Evolutionary conservation across 352 stramenopile species (phyloP), one percentile per base, ranked within the genome.

Genomic region (Globisporangium acanthophoron): DNA sequence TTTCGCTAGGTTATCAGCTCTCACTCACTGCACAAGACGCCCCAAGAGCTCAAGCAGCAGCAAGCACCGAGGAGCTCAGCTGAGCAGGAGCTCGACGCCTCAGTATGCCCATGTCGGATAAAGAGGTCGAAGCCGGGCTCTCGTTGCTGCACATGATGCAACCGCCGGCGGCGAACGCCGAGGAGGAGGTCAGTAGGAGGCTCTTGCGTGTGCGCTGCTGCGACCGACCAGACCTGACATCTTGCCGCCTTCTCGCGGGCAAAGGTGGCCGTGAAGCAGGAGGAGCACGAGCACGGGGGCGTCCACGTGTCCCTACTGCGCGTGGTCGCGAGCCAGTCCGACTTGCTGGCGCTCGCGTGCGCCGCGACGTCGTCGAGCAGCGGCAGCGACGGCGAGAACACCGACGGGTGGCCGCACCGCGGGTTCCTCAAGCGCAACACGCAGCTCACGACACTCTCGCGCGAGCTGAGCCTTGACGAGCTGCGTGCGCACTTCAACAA

Each of bases 91-190:
- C 31, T 35, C 31, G 31, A 35, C 31, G 31, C 31, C 31, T 35
- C 43, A 48, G 40, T 6, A 41, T 35, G 9, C 51, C 51, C 56
- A 74, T 85, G 58, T 73, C 67, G 12, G 63, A 76, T 35, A 83
- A 82, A 46, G 79, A 89, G 49, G 67, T 86, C 37, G 73, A 87
- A 55, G 79, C 76, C 5, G 70, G 79, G 9, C 71, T 87, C 31
- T 87, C 79, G 57, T 60, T 89, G 48, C 64, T 89, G 51, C 63
- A 75, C 55, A 89, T 89, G 79, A 82, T 76, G 74, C 74, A 80
- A 54, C 59, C 53, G 31, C 6, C 16, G 53, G 3, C 52, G 6
- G 11, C 48, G 35, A 40, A 1, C n/a, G 20, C 52, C 2, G 5
- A 20, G 31, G 20, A 39, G 41, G 50, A 64, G 50, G 41, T 58